Percentiles rank a stretch among this genome's conserved stretches.
phyloP scores from a whole-genome alignment of 257 asterid genomes.

The Linaria vulgaris region DNA sequence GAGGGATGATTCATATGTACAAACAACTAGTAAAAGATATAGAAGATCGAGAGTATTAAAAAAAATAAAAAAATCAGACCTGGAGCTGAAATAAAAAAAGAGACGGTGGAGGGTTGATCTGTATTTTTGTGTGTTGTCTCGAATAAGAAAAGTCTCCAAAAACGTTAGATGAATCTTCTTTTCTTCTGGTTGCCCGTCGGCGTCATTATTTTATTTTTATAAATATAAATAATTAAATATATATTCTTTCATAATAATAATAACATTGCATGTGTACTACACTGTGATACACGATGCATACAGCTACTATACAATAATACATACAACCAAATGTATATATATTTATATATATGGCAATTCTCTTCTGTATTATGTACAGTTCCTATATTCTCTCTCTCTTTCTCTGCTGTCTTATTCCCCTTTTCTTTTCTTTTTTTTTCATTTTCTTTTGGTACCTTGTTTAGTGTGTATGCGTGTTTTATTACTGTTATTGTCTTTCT shows the following conservation, averaged over 20 bases:
- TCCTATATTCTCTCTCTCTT: conserved; percentile 35
- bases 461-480: too few species aligned
- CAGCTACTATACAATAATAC: conserved; percentile 10
- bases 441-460: too few species aligned
- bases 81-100: not conserved
- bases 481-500: too few species aligned
- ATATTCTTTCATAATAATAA: too few species aligned
- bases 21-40: too few species aligned
- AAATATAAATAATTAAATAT: too few species aligned
- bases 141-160: conserved; percentile 59
- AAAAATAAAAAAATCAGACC: too few species aligned
- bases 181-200: conserved; percentile 84
- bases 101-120: conserved; percentile 1
- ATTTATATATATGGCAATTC: conserved; percentile 14
- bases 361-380: conserved; percentile 28
- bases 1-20: too few species aligned
- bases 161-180: conserved; percentile 33
- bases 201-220: conserved; percentile 39
- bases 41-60: too few species aligned
- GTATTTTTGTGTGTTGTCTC: not conserved
- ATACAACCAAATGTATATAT: not conserved
- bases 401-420: not conserved
- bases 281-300: too few species aligned
- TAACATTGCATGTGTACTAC: too few species aligned
- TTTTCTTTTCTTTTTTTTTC: too few species aligned